Base-by-base conservation (phyloP, 2,329 filamentous ascomycete genomes). In the Nothophaeocryptopus gaeumannii region DNA sequence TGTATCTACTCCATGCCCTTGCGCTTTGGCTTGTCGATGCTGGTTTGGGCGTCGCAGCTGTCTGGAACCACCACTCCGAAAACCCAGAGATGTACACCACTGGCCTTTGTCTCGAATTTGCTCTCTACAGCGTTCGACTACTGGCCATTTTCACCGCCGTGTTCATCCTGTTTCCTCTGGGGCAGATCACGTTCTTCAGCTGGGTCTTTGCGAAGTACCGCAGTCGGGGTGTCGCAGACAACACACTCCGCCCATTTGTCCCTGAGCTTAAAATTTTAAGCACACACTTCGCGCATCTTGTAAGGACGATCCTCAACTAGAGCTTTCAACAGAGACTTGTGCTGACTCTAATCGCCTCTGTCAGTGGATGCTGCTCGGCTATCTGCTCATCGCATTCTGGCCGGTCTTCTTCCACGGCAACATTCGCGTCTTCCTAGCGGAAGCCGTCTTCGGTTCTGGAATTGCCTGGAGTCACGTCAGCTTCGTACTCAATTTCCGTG, bases 401-500 rank as follows among this genome's bases (percentile, higher is more conserved):
- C 48, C 54, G 2, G 43, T 48, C 2, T 42, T 46, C 30, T 36
- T 49, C 29, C 34, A 47, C 31, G 38, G 53, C 1, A 26, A 51
- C 26, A 12, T 45, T 7, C 48, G 58, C 5, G 44, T 53, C n/a
- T 14, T 56, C 7, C 26, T 56, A 10, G 33, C 52, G 8, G 48
- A 60, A 31, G 59, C 47, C 4, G 37, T 45, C 20, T 49, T 56
- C 12, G 59, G 58, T 8, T 57, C 55, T 34, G 50, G 46, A 2
- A 13, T 55, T 9, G 50, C 51, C 14, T 62, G 59, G 59, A 45
- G 55, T n/a, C 54, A 59, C 16, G 43, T 55, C 9, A 54, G 53
- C 46, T 55, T 36, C 30, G 50, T 46, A 10, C 55, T 62, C 52
- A 60, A 55, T 49, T 62, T 57, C 50, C 45, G 48, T 32, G 42